Evolutionary conservation across 352 stramenopile genomes (phyloP).

Genomic region (Phytopythium oedochilum): DNA sequence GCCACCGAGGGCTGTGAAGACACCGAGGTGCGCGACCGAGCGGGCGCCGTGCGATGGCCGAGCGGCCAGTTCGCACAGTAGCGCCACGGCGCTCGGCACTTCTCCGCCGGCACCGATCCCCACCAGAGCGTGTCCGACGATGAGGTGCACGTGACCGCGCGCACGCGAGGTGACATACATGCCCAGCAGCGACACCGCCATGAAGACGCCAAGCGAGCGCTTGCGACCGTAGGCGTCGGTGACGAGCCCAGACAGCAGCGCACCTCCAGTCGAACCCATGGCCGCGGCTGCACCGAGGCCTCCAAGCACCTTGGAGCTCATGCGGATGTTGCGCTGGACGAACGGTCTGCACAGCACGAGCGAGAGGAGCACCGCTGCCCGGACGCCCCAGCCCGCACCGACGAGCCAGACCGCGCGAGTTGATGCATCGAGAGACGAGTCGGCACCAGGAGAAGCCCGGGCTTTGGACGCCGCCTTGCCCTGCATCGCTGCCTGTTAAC

Average conservation of each 20-base stretch:
- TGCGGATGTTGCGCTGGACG: constrained; percentile 1
- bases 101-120: constrained; percentile 2
- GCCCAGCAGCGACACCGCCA: background rate
- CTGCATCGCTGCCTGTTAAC: too few species aligned
- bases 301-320: constrained; percentile 5
- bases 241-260: background rate
- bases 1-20: background rate
- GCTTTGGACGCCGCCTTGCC: too few species aligned
- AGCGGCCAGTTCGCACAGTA: background rate
- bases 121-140: background rate
- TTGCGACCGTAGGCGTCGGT: constrained; percentile 1
- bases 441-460: too few species aligned
- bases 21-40: background rate
- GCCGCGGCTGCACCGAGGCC: background rate
- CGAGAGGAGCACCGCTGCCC: background rate
- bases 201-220: background rate
- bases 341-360: background rate
- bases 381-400: background rate
- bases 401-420: background rate
- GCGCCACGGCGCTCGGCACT: background rate
- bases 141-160: background rate
- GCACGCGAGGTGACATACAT: background rate
- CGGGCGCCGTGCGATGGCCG: background rate
- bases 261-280: background rate
- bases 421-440: background rate